Conservation (phyloP, 805 yeast species). For the Pichia nakasei region DNA sequence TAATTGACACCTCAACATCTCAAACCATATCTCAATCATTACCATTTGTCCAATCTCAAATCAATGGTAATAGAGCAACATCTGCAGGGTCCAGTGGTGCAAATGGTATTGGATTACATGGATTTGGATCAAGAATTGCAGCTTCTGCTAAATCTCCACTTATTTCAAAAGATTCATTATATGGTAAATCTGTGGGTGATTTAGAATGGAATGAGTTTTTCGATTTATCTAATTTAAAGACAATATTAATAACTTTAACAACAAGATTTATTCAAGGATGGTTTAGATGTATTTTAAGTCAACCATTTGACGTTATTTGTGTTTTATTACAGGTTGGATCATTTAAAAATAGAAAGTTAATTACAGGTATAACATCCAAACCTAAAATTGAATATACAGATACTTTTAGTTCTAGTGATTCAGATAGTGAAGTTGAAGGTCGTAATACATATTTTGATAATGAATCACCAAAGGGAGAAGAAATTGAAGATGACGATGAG, state of each 20-base stretch:
- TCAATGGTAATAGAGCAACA: slow-evolving; percentile 1
- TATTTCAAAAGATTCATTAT: neutral
- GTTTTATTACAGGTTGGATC: slow-evolving; percentile 74
- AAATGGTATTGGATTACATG: slow-evolving; percentile 5
- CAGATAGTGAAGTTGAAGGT: slow-evolving; percentile 11
- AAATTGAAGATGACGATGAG: neutral
- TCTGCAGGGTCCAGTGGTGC: neutral
- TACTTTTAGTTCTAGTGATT: slow-evolving; percentile 5
- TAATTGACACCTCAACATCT: slow-evolving; percentile 27
- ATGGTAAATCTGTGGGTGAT: slow-evolving; percentile 26
- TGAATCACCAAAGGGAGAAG: slow-evolving; percentile 11
- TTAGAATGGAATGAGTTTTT: slow-evolving; percentile 60
- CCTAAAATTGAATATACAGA: neutral
- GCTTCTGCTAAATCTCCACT: slow-evolving; percentile 29
- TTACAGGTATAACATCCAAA: neutral
- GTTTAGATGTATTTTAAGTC: slow-evolving; percentile 58
- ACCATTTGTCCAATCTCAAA: slow-evolving; percentile 18
- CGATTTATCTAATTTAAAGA: slow-evolving; percentile 49
- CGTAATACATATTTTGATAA: slow-evolving; percentile 16
- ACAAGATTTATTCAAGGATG: slow-evolving; percentile 62
- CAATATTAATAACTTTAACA: slow-evolving; percentile 46
- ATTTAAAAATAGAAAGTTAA: slow-evolving; percentile 28
- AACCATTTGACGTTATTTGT: slow-evolving; percentile 83
- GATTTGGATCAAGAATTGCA: slow-evolving; percentile 19
- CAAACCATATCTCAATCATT: slow-evolving; percentile 27